Conservation (phyloP, 768 basidiomycete species). For the Suillus spraguei region DNA sequence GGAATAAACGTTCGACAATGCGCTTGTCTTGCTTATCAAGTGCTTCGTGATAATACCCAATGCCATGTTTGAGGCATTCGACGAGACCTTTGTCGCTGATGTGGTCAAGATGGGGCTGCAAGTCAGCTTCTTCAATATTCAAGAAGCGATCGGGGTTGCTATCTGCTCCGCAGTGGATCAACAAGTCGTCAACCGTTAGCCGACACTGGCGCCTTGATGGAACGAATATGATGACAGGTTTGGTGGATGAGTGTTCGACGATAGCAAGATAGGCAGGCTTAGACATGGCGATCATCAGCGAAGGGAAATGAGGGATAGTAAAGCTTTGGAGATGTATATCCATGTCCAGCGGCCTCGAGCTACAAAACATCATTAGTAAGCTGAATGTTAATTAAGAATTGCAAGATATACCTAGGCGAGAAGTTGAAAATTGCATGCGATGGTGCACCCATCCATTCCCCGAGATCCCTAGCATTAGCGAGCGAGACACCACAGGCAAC, state of each 20-base stretch:
- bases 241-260: constrained; percentile 79
- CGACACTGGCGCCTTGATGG: constrained; percentile 92
- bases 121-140: constrained; percentile 80
- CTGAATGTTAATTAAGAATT: neutral
- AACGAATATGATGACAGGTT: constrained; percentile 92
- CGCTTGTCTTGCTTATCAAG: constrained; percentile 90
- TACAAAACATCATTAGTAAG: constrained; percentile 32
- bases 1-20: constrained; percentile 90
- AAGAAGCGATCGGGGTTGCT: constrained; percentile 85
- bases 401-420: constrained; percentile 69
- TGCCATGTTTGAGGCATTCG: constrained; percentile 85
- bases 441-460: constrained; percentile 96
- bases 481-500: constrained; percentile 95
- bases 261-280: constrained; percentile 97
- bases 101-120: constrained; percentile 88
- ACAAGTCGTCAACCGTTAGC: constrained; percentile 89
- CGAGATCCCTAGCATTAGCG: constrained; percentile 93
- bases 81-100: constrained; percentile 72
- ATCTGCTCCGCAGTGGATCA: constrained; percentile 88
- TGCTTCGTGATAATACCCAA: constrained; percentile 96
- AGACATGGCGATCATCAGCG: constrained; percentile 98
- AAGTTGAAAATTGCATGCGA: constrained; percentile 98
- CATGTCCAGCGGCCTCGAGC: constrained; percentile 95
- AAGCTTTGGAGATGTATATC: constrained; percentile 97
- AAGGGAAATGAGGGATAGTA: constrained; percentile 96